A percentile compares a stretch with the other conserved stretches of the same genome.
phyloP scores from a whole-genome alignment of 768 basidiomycete genomes.

The Daedaleopsis sinensis region DNA sequence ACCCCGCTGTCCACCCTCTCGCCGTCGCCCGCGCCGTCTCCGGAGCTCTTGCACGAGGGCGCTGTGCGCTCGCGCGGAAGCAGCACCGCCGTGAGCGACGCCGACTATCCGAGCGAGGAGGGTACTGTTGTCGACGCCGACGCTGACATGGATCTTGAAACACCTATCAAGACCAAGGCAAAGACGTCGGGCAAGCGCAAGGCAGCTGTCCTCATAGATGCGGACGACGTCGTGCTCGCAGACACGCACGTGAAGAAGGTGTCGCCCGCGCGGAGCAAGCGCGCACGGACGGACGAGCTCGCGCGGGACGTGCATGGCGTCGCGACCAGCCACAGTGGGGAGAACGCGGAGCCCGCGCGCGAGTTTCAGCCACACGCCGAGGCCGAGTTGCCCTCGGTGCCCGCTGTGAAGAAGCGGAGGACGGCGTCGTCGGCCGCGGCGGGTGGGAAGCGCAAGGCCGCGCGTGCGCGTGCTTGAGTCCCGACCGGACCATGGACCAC shows the following conservation, averaged over 20 bases:
- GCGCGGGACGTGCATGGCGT: neutral
- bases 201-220: conserved; percentile 5
- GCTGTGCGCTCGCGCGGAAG: conserved; percentile 13
- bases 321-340: conserved; percentile 3
- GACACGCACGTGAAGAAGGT: conserved; percentile 5
- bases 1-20: conserved; percentile 3
- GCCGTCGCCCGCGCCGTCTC: conserved; percentile 5
- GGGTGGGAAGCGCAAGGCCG: conserved; percentile 1
- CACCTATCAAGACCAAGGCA: neutral
- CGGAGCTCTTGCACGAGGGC: neutral
- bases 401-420: conserved; percentile 10
- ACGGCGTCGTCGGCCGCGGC: neutral
- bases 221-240: conserved; percentile 2
- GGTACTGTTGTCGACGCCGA: conserved; percentile 17
- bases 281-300: conserved; percentile 5
- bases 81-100: conserved; percentile 22
- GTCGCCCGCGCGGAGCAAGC: conserved; percentile 8
- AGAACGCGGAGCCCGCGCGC: neutral
- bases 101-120: conserved; percentile 19
- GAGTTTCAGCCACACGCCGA: too few relatives aligned
- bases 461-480: conserved; percentile 6
- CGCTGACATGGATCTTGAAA: conserved; percentile 8
- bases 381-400: neutral
- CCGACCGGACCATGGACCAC: neutral
- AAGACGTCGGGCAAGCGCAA: conserved; percentile 11